Evolutionary conservation across 164 flowering plant species (phyloP).

Genomic region (Chimonanthus praecox): DNA sequence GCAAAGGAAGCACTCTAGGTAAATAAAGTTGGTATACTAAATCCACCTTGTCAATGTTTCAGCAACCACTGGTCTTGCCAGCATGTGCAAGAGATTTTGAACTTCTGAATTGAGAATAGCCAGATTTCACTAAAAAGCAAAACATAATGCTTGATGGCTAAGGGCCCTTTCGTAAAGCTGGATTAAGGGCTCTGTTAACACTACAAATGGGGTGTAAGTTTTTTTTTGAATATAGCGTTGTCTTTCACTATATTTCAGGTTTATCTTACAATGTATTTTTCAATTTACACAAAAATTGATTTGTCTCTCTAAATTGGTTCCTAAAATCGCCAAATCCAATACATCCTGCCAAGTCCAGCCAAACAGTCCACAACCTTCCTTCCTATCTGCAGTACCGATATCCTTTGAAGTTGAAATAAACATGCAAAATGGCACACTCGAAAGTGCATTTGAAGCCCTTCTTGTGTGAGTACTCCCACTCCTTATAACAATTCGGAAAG

Average conservation of each 20-base stretch:
- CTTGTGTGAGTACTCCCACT: constrained; percentile 98
- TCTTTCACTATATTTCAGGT: neutral
- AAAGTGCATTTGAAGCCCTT: constrained; percentile 97
- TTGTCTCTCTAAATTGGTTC: neutral
- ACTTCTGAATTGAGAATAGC: neutral
- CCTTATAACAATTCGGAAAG: constrained; percentile 88
- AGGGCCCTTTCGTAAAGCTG: neutral
- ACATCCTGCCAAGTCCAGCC: no score
- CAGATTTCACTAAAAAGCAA: neutral
- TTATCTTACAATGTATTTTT: neutral
- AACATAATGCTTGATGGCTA: no score
- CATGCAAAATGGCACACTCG: constrained; percentile 94
- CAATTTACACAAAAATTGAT: neutral
- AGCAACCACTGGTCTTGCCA: neutral
- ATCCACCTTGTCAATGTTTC: neutral
- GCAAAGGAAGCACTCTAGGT: neutral
- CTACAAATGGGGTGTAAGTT: neutral
- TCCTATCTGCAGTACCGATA: constrained; percentile 75
- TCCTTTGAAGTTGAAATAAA: constrained; percentile 95
- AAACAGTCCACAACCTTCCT: no score
- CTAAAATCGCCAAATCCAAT: no score
- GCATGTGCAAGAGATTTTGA: neutral
- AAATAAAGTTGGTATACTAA: neutral
- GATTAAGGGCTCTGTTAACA: neutral
- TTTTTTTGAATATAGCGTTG: neutral